Evolutionary conservation across 176 grass and related monocot species (phyloP).

Genomic region (sorghum (Sorghum bicolor)): Sorghum_bicolor_NCBIv3 NC_012870.2:72182501-72183000

Average conservation of each 20-base stretch:
- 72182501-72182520: background rate
- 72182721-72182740: constrained; percentile 67
- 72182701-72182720: constrained; percentile 92
- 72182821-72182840: too few relatives aligned
- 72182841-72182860: too few relatives aligned
- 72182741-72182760: constrained; percentile 82
- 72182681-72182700: constrained; percentile 72
- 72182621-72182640: too few relatives aligned
- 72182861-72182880: background rate
- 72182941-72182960: background rate
- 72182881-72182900: background rate
- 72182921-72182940: background rate
- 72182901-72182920: background rate
- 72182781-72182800: constrained; percentile 92
- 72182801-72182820: too few relatives aligned
- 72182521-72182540: background rate
- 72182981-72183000: background rate
- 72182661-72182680: too few relatives aligned
- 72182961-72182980: background rate
- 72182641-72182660: too few relatives aligned
- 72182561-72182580: background rate
- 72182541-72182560: background rate
- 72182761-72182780: constrained; percentile 86
- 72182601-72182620: constrained; percentile 64
- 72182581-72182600: constrained; percentile 22